Percentiles rank a stretch among this genome's conserved stretches.
Evolutionary conservation across 1,284 basidiomycete genomes (phyloP).

Genomic region (Tranzscheliella williamsii): DNA sequence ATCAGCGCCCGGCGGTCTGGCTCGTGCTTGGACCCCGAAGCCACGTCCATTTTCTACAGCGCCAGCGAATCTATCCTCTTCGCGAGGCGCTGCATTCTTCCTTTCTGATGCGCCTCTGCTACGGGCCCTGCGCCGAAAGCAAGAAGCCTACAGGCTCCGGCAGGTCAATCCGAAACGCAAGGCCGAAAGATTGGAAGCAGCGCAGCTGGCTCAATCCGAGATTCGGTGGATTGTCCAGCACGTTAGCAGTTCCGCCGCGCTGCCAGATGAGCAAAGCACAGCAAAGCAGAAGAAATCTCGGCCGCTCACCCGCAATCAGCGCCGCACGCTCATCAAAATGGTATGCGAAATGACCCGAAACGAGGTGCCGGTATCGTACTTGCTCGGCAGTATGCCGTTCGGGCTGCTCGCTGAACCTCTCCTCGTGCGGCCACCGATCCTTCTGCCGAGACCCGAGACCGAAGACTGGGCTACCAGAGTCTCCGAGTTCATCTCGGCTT

Average conservation of each 20-base stretch:
- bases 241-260: slow-evolving; percentile 2
- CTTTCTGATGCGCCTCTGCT: slow-evolving; percentile 12
- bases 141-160: slow-evolving; percentile 16
- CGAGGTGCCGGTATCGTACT: slow-evolving; percentile 20
- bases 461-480: slow-evolving; percentile 26
- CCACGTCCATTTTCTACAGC: too few relatives aligned
- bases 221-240: slow-evolving; percentile 23
- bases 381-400: slow-evolving; percentile 24
- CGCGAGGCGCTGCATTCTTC: slow-evolving; percentile 4
- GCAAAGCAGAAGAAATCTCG: neutral
- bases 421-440: slow-evolving; percentile 11
- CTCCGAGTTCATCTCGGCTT: neutral
- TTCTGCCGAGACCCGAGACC: slow-evolving; percentile 29
- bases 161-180: slow-evolving; percentile 2
- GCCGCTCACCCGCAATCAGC: neutral
- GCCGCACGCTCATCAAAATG: slow-evolving; percentile 9
- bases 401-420: slow-evolving; percentile 14
- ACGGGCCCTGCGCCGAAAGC: slow-evolving; percentile 7
- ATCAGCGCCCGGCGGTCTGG: too few relatives aligned
- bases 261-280: neutral
- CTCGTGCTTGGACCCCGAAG: too few relatives aligned
- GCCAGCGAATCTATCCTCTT: too few relatives aligned
- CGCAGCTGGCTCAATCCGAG: slow-evolving; percentile 17
- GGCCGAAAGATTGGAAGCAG: slow-evolving; percentile 13
- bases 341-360: slow-evolving; percentile 10